A percentile compares a stretch with the other conserved stretches of the same genome.
Conservation (phyloP, 1,284 basidiomycete genomes). For the Ustilago vetiveriae region DNA sequence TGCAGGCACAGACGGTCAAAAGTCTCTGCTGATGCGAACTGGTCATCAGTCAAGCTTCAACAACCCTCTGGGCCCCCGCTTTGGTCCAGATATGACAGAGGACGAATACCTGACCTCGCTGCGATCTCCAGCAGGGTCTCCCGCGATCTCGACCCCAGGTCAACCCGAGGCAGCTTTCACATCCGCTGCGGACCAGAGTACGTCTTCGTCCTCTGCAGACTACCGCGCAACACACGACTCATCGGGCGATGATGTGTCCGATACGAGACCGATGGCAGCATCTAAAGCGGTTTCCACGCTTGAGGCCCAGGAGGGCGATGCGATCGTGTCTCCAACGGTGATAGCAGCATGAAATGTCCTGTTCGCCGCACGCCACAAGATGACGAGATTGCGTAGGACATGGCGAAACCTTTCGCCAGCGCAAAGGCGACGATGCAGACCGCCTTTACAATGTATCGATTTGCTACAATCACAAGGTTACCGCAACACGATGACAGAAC, state of each 20-base stretch:
- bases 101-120: conserved; percentile 46
- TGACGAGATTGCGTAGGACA: neutral
- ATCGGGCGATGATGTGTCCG: conserved; percentile 10
- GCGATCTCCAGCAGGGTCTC: conserved; percentile 36
- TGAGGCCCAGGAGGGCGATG: conserved; percentile 7
- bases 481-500: no score
- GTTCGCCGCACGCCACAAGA: conserved; percentile 1
- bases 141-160: conserved; percentile 37
- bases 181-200: conserved; percentile 6
- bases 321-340: conserved; percentile 2
- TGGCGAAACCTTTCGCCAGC: no score
- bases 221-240: neutral
- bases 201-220: neutral
- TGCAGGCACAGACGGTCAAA: neutral
- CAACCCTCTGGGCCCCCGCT: conserved; percentile 15
- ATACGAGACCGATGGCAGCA: conserved; percentile 13
- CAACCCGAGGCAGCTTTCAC: conserved; percentile 11
- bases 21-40: conserved; percentile 7
- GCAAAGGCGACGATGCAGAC: no score
- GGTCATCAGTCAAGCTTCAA: conserved; percentile 13
- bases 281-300: conserved; percentile 2
- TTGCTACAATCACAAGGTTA: no score
- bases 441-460: no score
- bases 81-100: conserved; percentile 31
- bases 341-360: conserved; percentile 15